Evolutionary conservation across 371 early-diverging fungal species (phyloP).

Genomic region (Quaeritorhiza haematococci): DNA sequence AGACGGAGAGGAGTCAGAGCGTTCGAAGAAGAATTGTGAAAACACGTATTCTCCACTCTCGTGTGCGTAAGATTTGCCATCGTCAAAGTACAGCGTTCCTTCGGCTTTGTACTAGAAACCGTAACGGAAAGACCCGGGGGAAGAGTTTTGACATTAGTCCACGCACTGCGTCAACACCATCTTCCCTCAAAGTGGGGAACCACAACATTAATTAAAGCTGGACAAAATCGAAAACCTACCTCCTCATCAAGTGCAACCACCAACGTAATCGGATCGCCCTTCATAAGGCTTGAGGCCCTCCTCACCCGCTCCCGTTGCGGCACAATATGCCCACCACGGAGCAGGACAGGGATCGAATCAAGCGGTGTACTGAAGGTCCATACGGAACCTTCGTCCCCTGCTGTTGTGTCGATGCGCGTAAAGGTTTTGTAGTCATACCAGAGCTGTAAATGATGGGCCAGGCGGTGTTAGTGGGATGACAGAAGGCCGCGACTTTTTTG

Average conservation of each 20-base stretch:
- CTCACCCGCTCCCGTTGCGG: conserved; percentile 82
- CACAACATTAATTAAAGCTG: background rate
- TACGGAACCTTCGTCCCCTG: conserved; percentile 34
- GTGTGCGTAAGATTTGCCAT: conserved; percentile 79
- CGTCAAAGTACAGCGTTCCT: conserved; percentile 83
- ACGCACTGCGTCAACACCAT: background rate
- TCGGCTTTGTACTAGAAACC: conserved; percentile 55
- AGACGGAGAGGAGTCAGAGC: conserved; percentile 25
- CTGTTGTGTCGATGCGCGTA: conserved; percentile 21
- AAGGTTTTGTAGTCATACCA: conserved; percentile 77
- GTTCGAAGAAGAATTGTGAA: conserved; percentile 39
- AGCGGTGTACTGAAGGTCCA: conserved; percentile 60
- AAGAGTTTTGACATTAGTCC: background rate
- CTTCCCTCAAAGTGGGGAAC: too few relatives aligned
- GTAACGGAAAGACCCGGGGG: conserved; percentile 13
- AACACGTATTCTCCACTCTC: conserved; percentile 56
- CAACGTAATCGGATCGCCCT: conserved; percentile 86
- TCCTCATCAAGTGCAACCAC: conserved; percentile 64
- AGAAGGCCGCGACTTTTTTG: background rate
- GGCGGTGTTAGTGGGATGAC: conserved; percentile 12
- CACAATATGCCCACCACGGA: conserved; percentile 83
- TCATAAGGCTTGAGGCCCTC: conserved; percentile 74
- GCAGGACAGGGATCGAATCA: conserved; percentile 72
- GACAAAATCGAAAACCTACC: conserved; percentile 3
- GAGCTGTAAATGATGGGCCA: conserved; percentile 41